Evolutionary conservation across 768 basidiomycete genomes (phyloP).

Genomic region (Suillus paluster): DNA sequence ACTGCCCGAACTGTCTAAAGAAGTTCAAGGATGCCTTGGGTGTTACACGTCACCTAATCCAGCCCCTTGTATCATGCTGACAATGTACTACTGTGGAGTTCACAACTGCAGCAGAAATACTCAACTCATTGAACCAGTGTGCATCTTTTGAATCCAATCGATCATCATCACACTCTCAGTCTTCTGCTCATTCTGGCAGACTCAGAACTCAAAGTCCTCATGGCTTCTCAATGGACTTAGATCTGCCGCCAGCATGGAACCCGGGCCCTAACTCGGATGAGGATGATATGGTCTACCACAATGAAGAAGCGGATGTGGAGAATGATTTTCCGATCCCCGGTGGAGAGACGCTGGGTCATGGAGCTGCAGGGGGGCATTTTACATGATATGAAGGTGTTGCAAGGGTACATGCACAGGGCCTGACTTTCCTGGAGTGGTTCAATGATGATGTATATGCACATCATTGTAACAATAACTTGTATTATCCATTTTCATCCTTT

Average conservation of each 20-base stretch:
- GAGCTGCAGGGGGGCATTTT: slow-evolving; percentile 1
- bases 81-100: neutral
- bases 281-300: neutral
- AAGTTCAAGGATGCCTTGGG: neutral
- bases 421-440: slow-evolving; percentile 1
- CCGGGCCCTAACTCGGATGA: neutral
- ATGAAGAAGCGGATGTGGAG: neutral
- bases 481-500: slow-evolving; percentile 37
- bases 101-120: neutral
- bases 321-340: neutral
- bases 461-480: slow-evolving; percentile 12
- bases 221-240: neutral
- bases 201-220: no score
- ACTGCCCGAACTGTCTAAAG: slow-evolving; percentile 1
- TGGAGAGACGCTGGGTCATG: neutral
- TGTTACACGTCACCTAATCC: neutral
- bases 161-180: neutral
- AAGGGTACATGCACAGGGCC: neutral
- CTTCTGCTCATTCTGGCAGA: neutral
- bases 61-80: neutral
- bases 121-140: neutral
- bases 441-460: slow-evolving; percentile 1
- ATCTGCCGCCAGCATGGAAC: neutral
- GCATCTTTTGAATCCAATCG: neutral
- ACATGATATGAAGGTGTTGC: neutral